Conservation (phyloP, 352 stramenopile species). For the Pythium dissotocum region DNA sequence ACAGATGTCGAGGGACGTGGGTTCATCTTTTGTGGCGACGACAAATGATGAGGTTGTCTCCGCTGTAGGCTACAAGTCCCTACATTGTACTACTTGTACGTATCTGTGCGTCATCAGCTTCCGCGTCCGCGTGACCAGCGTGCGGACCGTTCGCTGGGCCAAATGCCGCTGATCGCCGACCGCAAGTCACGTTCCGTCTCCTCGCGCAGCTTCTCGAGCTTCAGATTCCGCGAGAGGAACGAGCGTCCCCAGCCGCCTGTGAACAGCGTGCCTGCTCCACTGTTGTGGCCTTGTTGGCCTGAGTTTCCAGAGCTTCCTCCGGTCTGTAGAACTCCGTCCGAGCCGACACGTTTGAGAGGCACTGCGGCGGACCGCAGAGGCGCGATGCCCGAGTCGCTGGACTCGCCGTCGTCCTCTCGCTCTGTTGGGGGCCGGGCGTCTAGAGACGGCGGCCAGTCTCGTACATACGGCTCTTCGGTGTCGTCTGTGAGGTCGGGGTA, state of each 20-base stretch:
- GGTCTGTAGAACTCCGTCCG: not conserved
- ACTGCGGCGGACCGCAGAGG: not conserved
- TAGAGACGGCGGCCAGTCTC: not conserved
- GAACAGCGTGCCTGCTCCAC: not conserved
- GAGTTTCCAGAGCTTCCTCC: not conserved
- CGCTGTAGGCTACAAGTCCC: no score
- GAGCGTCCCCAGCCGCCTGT: slow-evolving; percentile 11
- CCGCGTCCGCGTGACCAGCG: slow-evolving; percentile 15
- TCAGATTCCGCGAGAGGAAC: slow-evolving; percentile 12
- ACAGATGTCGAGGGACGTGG: no score
- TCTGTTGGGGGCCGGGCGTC: no score
- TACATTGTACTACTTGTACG: no score
- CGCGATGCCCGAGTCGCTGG: not conserved
- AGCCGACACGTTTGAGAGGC: slow-evolving; percentile 8
- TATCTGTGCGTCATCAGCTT: not conserved
- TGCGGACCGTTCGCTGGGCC: slow-evolving; percentile 22
- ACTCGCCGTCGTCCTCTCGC: not conserved
- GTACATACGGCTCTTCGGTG: slow-evolving; percentile 11
- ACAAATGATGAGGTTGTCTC: no score
- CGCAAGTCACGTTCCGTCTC: slow-evolving; percentile 23
- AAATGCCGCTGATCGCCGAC: slow-evolving; percentile 24
- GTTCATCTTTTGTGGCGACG: no score
- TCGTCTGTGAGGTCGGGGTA: slow-evolving; percentile 3
- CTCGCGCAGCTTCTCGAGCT: slow-evolving; percentile 17
- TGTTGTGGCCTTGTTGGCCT: not conserved